Conservation (phyloP, 495 filamentous ascomycete species). For the Penicillium pancosmium region DNA sequence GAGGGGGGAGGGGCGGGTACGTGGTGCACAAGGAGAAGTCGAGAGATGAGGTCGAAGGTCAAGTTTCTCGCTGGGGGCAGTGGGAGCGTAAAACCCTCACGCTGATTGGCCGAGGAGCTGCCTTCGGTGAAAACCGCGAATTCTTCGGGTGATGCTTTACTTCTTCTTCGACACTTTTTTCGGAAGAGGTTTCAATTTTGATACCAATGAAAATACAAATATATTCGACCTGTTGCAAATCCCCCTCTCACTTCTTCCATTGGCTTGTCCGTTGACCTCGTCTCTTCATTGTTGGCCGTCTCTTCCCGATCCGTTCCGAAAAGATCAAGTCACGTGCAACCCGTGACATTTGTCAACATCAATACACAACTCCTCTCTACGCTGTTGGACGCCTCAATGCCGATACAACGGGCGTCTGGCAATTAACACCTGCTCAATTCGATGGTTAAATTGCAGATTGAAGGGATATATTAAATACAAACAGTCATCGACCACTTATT, state of each 20-base stretch:
- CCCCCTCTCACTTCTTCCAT: neutral
- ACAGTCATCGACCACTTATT: no score
- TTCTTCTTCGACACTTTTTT: neutral
- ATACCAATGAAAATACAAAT: neutral
- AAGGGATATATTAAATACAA: no score
- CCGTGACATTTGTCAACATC: no score
- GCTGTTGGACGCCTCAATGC: no score
- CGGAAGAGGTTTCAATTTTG: neutral
- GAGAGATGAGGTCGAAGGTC: slow-evolving; percentile 44
- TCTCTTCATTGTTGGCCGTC: neutral
- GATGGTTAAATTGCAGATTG: no score
- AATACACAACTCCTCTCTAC: no score
- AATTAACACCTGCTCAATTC: no score
- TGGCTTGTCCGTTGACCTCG: neutral
- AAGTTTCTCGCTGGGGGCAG: slow-evolving; percentile 47
- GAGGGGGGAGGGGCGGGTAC: slow-evolving; percentile 23
- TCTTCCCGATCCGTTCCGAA: neutral
- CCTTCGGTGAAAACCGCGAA: slow-evolving; percentile 45
- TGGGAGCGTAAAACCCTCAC: slow-evolving; percentile 43
- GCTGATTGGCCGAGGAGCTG: slow-evolving; percentile 43
- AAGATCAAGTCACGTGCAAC: no score
- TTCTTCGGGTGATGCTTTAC: slow-evolving; percentile 24
- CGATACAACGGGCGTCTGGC: no score
- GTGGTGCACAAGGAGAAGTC: slow-evolving; percentile 39
- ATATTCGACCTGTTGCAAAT: no score